phyloP scores from a whole-genome alignment of 768 basidiomycete genomes.

The Hygrophorus russula region DNA sequence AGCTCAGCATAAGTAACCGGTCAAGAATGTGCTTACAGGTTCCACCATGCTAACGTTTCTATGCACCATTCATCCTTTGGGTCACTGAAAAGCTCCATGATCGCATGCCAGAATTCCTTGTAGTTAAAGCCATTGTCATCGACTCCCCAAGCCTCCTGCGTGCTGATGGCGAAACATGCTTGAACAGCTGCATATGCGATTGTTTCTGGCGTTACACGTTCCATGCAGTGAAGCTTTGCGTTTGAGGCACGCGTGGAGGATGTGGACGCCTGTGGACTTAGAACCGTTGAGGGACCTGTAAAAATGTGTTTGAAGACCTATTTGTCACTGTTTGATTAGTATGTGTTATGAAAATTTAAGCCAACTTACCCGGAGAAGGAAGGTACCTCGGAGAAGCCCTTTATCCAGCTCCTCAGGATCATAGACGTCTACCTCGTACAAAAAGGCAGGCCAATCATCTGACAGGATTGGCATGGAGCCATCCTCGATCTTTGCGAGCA shows the following conservation, averaged over 20 bases:
- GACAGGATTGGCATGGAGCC: background rate
- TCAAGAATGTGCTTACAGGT: background rate
- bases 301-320: constrained; percentile 3
- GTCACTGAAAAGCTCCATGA: constrained; percentile 13
- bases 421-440: constrained; percentile 2
- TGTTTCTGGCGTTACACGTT: constrained; percentile 14
- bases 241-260: background rate
- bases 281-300: background rate
- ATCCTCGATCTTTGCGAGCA: background rate
- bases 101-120: constrained; percentile 9
- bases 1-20: background rate
- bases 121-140: constrained; percentile 13
- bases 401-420: constrained; percentile 1
- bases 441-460: constrained; percentile 1
- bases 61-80: background rate
- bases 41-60: constrained; percentile 5
- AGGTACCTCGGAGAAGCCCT: constrained; percentile 2
- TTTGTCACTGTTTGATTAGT: background rate
- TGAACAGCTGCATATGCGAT: constrained; percentile 21
- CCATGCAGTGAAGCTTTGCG: constrained; percentile 7
- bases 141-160: constrained; percentile 7
- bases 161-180: constrained; percentile 15
- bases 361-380: constrained; percentile 2
- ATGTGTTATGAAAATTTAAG: background rate
- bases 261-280: background rate